Evolutionary conservation across 768 basidiomycete genomes (phyloP), one percentile per base, ranked within the genome.

Genomic region (Panellus pusillus): DNA sequence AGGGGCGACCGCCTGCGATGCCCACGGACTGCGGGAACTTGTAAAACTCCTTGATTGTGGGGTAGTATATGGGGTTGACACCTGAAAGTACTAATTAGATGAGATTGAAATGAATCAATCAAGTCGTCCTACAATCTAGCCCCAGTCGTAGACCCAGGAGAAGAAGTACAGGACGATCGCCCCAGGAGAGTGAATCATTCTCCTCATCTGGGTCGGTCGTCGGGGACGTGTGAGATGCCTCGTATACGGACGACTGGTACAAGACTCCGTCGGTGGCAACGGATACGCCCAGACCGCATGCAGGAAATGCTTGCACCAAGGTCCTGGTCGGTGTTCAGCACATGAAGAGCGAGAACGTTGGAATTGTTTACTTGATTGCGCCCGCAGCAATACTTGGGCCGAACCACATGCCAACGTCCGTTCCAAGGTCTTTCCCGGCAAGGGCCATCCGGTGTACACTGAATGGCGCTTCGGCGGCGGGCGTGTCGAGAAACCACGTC

Each of bases 341-440:
- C 35, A 12, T n/a, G 32, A 18, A 31, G 20, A 54, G 17, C 39
- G 4, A 49, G 38, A 39, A 11, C 36, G 51, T 11, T 29, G 19
- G 24, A 52, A 27, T 43, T 9, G 67, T 79, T 51, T 65, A 92
- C 89, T 89, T 93, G 73, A 98, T 89, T 11, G 93, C 95, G 35
- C 95, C 94, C 8, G 95, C 94, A n/a, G 96, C 97, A 0, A 91
- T 93, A 65, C 91, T 95, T 0, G 96, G 96, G 0, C 96, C 96
- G 64, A 98, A 98, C 96, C 96, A 98, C 69, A 93, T 89, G 1
- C 96, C 96, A 0, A 98, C 89, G 60, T 93, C 91, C 57, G 91
- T 98, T 12, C 96, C 96, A 1, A 98, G 79, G 62, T 94, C 89
- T 66, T 98, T 95, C 0, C 96, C 96, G 0, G 94, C 89, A 18